Evolutionary conservation across 2,329 filamentous ascomycete species (phyloP).

Genomic region (Mollisia scopiformis): DNA sequence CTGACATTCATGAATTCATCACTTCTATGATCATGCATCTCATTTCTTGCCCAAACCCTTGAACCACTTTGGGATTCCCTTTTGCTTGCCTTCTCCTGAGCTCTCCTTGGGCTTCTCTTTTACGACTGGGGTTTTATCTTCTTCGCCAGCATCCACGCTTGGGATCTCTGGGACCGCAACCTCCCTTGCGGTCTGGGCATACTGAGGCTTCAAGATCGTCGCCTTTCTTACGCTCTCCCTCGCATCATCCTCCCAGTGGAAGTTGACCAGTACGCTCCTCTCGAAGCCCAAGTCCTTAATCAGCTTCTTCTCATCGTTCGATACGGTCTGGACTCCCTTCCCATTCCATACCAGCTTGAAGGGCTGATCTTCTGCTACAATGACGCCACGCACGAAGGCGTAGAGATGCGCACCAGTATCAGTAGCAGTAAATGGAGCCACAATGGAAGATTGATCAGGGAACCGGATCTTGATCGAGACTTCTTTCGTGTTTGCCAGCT

Average conservation of each 20-base stretch:
- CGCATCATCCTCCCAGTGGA: constrained; percentile 72
- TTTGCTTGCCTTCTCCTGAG: constrained; percentile 39
- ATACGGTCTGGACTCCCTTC: constrained; percentile 39
- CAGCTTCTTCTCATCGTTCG: constrained; percentile 53
- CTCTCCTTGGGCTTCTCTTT: constrained; percentile 35
- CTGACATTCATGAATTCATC: constrained; percentile 7
- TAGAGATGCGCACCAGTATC: constrained; percentile 77
- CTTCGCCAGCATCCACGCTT: constrained; percentile 42
- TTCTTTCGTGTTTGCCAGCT: constrained; percentile 65
- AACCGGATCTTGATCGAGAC: constrained; percentile 83
- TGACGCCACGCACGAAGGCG: constrained; percentile 70
- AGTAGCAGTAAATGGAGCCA: constrained; percentile 68
- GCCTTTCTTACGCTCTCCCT: constrained; percentile 55
- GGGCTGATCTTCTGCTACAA: constrained; percentile 63
- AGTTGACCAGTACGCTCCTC: constrained; percentile 73
- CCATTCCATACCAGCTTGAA: constrained; percentile 63
- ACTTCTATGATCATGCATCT: constrained; percentile 4
- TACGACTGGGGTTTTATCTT: constrained; percentile 37
- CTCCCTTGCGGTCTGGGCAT: constrained; percentile 65
- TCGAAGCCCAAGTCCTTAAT: constrained; percentile 74
- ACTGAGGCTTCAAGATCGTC: constrained; percentile 42
- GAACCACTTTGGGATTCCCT: constrained; percentile 69
- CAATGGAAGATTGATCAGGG: constrained; percentile 80
- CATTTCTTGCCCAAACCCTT: constrained; percentile 3
- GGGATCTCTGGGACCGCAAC: constrained; percentile 65